A percentile compares a stretch with the other conserved stretches of the same genome.
phyloP scores from a whole-genome alignment of 805 yeast genomes.

The Lachancea quebecensis region DNA sequence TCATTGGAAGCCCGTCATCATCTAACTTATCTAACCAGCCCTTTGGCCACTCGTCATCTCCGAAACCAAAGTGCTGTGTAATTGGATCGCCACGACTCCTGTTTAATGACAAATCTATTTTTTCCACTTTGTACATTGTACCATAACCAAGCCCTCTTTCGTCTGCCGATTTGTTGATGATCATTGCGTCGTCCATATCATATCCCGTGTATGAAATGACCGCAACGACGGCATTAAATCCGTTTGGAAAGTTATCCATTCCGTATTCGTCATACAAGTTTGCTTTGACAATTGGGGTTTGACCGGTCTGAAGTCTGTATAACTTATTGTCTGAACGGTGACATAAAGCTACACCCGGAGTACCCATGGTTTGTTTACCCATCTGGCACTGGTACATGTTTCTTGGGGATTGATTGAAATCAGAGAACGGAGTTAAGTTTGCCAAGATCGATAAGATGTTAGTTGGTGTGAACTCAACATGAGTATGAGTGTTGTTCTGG shows the following conservation, averaged over 20 bases:
- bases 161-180: slow-evolving; percentile 91
- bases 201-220: slow-evolving; percentile 98
- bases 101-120: slow-evolving; percentile 68
- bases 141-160: slow-evolving; percentile 98
- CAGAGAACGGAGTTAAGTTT: slow-evolving; percentile 95
- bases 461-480: slow-evolving; percentile 93
- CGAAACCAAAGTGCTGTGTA: slow-evolving; percentile 91
- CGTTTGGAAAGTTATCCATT: slow-evolving; percentile 97
- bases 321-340: slow-evolving; percentile 94
- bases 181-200: slow-evolving; percentile 99
- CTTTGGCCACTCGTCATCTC: slow-evolving; percentile 87
- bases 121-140: slow-evolving; percentile 91
- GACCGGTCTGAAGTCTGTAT: slow-evolving; percentile 89
- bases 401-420: slow-evolving; percentile 98
- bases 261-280: slow-evolving; percentile 92
- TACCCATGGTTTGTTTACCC: slow-evolving; percentile 99
- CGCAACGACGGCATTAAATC: slow-evolving; percentile 97
- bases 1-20: slow-evolving; percentile 83
- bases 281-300: slow-evolving; percentile 95
- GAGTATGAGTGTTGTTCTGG: slow-evolving; percentile 71
- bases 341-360: slow-evolving; percentile 92
- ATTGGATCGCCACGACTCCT: slow-evolving; percentile 92
- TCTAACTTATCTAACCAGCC: slow-evolving; percentile 85
- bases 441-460: slow-evolving; percentile 91
- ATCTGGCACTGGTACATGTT: slow-evolving; percentile 99